phyloP scores from a whole-genome alignment of 345 rosid species.

The Cardamine chenopodiifolia region DNA sequence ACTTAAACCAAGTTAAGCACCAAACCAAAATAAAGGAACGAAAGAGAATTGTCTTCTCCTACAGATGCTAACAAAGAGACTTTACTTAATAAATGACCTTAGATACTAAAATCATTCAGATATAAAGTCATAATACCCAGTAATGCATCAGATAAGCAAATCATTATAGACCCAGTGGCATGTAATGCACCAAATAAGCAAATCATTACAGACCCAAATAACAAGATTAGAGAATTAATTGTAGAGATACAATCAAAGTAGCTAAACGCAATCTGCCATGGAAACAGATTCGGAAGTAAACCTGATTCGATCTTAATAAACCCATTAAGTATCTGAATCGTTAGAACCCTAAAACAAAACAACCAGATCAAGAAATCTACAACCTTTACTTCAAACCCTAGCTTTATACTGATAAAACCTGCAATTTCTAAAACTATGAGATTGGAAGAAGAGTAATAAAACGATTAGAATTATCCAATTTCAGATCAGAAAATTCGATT shows the following conservation, averaged over 20 bases:
- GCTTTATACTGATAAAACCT: not conserved
- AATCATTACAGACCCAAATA: not conserved
- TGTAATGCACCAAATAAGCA: not conserved
- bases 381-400: constrained; percentile 35
- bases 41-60: not conserved
- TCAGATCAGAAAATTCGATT: not conserved
- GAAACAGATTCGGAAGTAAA: not conserved
- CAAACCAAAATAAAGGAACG: not conserved
- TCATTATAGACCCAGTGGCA: not conserved
- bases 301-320: not conserved
- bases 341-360: constrained; percentile 23
- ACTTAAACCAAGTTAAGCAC: constrained; percentile 13
- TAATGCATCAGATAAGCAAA: not conserved
- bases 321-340: not conserved
- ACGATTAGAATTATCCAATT: not conserved
- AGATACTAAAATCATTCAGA: not conserved
- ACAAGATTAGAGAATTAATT: not conserved
- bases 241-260: not conserved
- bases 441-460: not conserved
- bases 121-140: not conserved
- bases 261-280: not conserved
- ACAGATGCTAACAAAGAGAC: not conserved
- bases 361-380: constrained; percentile 23
- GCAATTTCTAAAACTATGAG: not conserved
- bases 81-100: not conserved